Evolutionary conservation across 257 asterid species (phyloP).

Genomic region (Solanum acaule): DNA sequence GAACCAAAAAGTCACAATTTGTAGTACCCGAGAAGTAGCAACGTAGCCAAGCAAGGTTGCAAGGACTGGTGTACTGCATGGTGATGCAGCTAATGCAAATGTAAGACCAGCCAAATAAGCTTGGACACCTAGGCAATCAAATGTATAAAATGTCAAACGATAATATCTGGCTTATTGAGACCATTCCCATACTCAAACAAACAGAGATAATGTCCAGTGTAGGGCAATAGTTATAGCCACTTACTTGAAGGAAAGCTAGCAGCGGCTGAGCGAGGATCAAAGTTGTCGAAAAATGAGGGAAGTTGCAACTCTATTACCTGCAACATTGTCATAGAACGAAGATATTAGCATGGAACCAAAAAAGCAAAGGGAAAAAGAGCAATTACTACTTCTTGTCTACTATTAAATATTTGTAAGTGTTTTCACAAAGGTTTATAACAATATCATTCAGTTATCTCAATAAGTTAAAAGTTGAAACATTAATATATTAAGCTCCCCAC

Average conservation of each 20-base stretch:
- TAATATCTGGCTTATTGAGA: neutral
- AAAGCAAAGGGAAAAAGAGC: neutral
- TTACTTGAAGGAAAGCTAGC: slow-evolving; percentile 85
- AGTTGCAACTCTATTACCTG: slow-evolving; percentile 84
- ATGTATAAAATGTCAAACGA: neutral
- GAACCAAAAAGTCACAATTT: neutral
- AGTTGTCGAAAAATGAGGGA: slow-evolving; percentile 83
- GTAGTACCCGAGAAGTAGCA: slow-evolving; percentile 73
- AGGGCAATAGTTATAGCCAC: neutral
- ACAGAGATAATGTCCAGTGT: neutral
- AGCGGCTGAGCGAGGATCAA: slow-evolving; percentile 91
- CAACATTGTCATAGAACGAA: slow-evolving; percentile 2
- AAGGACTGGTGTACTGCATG: slow-evolving; percentile 89
- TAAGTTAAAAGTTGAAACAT: neutral
- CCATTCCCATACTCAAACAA: neutral
- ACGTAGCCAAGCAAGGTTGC: slow-evolving; percentile 92
- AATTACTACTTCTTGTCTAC: neutral
- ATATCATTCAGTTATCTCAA: neutral
- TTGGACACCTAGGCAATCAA: slow-evolving; percentile 58
- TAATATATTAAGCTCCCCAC: neutral
- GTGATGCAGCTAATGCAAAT: slow-evolving; percentile 98
- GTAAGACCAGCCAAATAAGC: slow-evolving; percentile 96
- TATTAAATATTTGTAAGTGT: neutral
- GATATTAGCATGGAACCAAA: neutral
- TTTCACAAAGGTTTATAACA: neutral